Evolutionary conservation across 108 stramenopile genomes (phyloP).

Genomic region (Discostella stelligeroides): DNA sequence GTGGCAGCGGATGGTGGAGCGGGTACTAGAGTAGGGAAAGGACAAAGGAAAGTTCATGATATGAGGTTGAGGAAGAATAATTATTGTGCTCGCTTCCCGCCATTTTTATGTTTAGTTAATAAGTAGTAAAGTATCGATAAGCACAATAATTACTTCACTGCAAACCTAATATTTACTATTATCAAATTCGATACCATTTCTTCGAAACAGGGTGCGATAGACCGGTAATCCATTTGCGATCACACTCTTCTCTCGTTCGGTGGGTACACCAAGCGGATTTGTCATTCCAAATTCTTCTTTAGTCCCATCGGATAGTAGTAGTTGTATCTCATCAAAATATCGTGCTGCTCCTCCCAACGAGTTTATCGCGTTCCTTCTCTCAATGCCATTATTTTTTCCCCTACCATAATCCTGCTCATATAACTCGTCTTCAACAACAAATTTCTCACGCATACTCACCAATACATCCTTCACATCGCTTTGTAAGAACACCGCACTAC

Average conservation of each 20-base stretch:
- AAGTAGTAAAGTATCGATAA: background rate
- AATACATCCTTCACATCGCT: slow-evolving; percentile 78
- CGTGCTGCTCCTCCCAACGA: background rate
- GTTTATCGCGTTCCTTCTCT: background rate
- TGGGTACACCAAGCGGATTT: slow-evolving; percentile 79
- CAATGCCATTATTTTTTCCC: slow-evolving; percentile 3
- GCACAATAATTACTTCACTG: background rate
- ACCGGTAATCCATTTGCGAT: slow-evolving; percentile 74
- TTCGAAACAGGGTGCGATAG: slow-evolving; percentile 65
- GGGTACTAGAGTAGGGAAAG: background rate
- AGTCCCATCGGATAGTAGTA: slow-evolving; percentile 43
- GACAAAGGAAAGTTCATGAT: background rate
- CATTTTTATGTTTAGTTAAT: background rate
- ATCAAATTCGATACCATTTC: slow-evolving; percentile 43
- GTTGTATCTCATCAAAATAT: slow-evolving; percentile 2
- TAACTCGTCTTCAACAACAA: slow-evolving; percentile 62
- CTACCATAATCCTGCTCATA: slow-evolving; percentile 46
- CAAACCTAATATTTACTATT: background rate
- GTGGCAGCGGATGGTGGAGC: slow-evolving; percentile 2
- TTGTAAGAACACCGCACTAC: slow-evolving; percentile 71
- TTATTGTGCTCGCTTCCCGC: no score
- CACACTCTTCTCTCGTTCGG: slow-evolving; percentile 88
- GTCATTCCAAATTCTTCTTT: slow-evolving; percentile 53
- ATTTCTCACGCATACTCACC: slow-evolving; percentile 81
- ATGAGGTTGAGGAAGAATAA: no score